phyloP scores from a whole-genome alignment of 768 basidiomycete species.

The Mycena indigotica region DNA sequence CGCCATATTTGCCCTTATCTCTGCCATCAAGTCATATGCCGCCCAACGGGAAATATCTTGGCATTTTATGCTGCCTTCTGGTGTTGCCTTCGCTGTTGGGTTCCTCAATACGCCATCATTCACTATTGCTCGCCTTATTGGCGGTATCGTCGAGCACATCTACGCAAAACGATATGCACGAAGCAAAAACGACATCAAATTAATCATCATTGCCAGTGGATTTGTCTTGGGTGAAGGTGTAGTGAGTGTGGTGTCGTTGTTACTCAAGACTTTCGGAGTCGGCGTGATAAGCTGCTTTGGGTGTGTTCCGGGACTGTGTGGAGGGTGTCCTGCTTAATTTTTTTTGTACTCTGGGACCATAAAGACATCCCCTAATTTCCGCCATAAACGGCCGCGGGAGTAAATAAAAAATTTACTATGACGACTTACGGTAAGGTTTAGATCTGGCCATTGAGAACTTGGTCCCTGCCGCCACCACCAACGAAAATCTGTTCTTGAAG shows the following conservation, averaged over 20 bases:
- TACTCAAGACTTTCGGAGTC: conserved; percentile 73
- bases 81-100: conserved; percentile 93
- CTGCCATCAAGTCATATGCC: conserved; percentile 66
- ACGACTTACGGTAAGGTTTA: background rate
- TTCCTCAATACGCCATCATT: conserved; percentile 96
- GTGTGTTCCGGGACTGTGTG: conserved; percentile 75
- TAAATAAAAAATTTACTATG: background rate
- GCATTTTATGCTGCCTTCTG: conserved; percentile 86
- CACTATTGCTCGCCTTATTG: conserved; percentile 86
- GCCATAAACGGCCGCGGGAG: background rate
- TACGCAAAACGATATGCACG: conserved; percentile 58
- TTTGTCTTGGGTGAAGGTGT: conserved; percentile 97
- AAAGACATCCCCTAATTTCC: no score
- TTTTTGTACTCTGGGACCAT: background rate
- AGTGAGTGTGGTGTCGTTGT: conserved; percentile 76
- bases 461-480: background rate
- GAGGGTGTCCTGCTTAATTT: conserved; percentile 54
- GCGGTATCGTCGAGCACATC: conserved; percentile 78
- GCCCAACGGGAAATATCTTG: conserved; percentile 49
- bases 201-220: conserved; percentile 90
- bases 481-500: background rate
- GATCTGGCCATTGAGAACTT: background rate
- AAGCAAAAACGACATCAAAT: conserved; percentile 61
- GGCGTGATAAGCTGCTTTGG: conserved; percentile 85
- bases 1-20: conserved; percentile 64